Percentiles rank a stretch among this genome's conserved stretches.
phyloP scores from a whole-genome alignment of 768 basidiomycete genomes.

The Lentinula detonsa region DNA sequence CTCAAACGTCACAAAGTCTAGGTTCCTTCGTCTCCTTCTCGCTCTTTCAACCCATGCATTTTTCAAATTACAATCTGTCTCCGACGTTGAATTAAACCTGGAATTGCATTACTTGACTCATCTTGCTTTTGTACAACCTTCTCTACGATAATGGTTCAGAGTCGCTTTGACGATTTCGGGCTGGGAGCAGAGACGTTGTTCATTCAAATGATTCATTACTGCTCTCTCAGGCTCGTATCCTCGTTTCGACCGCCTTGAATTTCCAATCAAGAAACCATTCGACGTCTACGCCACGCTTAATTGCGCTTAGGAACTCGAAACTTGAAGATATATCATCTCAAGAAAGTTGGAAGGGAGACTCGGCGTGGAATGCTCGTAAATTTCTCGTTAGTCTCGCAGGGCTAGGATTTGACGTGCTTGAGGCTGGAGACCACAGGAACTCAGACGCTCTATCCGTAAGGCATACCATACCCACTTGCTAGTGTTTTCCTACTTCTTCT shows the following conservation, averaged over 20 bases:
- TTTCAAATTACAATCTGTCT: background rate
- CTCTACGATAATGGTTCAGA: background rate
- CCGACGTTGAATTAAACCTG: no score
- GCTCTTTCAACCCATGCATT: conserved; percentile 15
- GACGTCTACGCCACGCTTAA: conserved; percentile 22
- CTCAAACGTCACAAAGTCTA: conserved; percentile 26
- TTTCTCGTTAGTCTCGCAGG: conserved; percentile 23
- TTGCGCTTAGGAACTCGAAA: conserved; percentile 25
- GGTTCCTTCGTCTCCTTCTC: conserved; percentile 46
- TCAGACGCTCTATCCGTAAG: background rate
- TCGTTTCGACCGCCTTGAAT: background rate
- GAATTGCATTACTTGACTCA: background rate
- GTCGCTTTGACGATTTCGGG: background rate
- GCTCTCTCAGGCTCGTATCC: conserved; percentile 3
- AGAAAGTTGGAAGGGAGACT: conserved; percentile 18
- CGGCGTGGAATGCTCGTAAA: conserved; percentile 18
- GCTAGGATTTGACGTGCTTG: conserved; percentile 11
- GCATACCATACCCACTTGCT: background rate
- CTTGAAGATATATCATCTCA: conserved; percentile 16
- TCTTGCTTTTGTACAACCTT: conserved; percentile 6
- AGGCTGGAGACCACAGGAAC: background rate
- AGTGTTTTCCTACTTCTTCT: background rate
- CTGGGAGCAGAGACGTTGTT: background rate
- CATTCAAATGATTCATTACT: no score
- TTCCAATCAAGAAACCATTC: conserved; percentile 16